Conservation (phyloP, 2,329 filamentous ascomycete genomes). For the Colletotrichum cereale region DNA sequence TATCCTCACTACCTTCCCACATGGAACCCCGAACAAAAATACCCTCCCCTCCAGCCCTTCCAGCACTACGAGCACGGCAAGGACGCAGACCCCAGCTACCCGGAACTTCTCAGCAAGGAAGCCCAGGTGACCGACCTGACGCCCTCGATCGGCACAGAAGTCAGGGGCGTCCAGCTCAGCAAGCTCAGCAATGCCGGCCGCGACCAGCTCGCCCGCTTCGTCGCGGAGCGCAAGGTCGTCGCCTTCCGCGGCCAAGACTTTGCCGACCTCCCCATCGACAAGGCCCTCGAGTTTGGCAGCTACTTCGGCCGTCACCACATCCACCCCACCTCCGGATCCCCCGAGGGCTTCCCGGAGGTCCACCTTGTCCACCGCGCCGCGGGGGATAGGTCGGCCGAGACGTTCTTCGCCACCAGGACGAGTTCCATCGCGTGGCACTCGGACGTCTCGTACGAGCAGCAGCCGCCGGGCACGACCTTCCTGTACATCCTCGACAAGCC, state of each 20-base stretch:
- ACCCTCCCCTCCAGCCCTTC: constrained; percentile 71
- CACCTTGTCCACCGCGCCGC: constrained; percentile 77
- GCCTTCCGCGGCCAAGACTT: constrained; percentile 78
- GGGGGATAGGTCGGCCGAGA: constrained; percentile 59
- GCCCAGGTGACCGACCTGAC: constrained; percentile 67
- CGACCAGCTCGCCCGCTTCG: constrained; percentile 75
- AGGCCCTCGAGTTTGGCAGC: constrained; percentile 72
- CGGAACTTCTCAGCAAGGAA: constrained; percentile 67
- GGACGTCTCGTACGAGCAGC: constrained; percentile 88
- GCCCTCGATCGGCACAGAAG: constrained; percentile 73
- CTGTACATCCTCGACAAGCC: constrained; percentile 89
- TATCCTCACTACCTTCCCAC: constrained; percentile 66
- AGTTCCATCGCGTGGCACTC: constrained; percentile 91
- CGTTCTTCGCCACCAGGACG: constrained; percentile 76
- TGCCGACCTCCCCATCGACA: constrained; percentile 69
- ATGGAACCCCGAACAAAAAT: constrained; percentile 69
- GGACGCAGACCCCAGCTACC: constrained; percentile 71
- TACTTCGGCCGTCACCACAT: constrained; percentile 80
- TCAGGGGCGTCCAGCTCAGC: constrained; percentile 73
- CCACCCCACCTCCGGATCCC: constrained; percentile 78
- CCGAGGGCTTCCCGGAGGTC: constrained; percentile 73
- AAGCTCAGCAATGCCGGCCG: constrained; percentile 71
- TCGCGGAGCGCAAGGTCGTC: constrained; percentile 75
- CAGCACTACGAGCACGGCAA: constrained; percentile 75
- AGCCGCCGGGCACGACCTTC: constrained; percentile 92